Evolutionary conservation across 2,329 filamentous ascomycete species (phyloP).

Genomic region (Ceratocystis eucalypticola): DNA sequence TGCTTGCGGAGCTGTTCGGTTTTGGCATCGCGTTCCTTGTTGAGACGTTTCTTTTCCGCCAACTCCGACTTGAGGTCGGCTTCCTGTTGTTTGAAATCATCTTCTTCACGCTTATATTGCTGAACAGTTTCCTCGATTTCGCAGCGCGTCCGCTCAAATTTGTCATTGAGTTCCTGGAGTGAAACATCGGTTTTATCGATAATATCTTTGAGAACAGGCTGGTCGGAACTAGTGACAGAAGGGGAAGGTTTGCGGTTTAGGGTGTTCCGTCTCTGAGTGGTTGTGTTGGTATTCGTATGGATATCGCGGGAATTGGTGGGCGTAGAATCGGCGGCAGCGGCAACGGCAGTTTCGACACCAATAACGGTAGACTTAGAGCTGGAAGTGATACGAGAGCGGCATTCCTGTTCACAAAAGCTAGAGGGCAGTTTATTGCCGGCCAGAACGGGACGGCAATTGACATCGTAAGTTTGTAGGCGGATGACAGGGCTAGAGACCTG

Average conservation of each 20-base stretch:
- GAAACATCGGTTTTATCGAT: constrained; percentile 48
- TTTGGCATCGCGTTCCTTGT: constrained; percentile 83
- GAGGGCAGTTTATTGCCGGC: constrained; percentile 43
- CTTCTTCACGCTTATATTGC: constrained; percentile 57
- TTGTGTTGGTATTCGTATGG: not conserved
- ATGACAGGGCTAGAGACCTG: constrained; percentile 78
- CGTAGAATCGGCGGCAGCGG: constrained; percentile 31
- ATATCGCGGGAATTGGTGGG: not conserved
- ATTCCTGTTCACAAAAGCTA: constrained; percentile 42
- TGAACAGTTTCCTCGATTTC: constrained; percentile 70
- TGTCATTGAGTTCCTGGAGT: constrained; percentile 65
- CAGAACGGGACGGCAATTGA: constrained; percentile 48
- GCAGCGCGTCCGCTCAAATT: constrained; percentile 63
- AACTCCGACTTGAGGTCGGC: constrained; percentile 62
- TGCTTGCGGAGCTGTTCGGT: constrained; percentile 74
- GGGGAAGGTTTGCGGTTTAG: constrained; percentile 65
- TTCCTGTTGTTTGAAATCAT: constrained; percentile 52
- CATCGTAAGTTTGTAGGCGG: constrained; percentile 62
- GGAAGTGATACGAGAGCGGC: constrained; percentile 29
- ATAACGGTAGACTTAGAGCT: constrained; percentile 39
- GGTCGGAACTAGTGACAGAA: constrained; percentile 46
- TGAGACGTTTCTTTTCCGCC: constrained; percentile 59
- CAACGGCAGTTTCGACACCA: constrained; percentile 43
- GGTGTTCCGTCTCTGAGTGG: constrained; percentile 36
- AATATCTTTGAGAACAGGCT: constrained; percentile 30